phyloP scores from a whole-genome alignment of 352 stramenopile genomes.

The Globisporangium emineosum region DNA sequence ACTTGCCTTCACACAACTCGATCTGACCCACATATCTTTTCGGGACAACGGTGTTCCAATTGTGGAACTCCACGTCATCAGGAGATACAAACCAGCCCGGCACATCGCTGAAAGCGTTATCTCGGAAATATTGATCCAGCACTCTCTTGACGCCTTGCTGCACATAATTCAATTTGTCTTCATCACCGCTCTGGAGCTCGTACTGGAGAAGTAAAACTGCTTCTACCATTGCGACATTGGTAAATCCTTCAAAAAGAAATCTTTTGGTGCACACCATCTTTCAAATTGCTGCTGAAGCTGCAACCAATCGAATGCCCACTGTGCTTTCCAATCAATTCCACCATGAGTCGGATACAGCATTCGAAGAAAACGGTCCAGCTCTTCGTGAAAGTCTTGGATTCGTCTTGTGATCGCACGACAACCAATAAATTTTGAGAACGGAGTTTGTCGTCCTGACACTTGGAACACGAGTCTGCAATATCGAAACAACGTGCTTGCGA shows the following conservation, averaged over 20 bases:
- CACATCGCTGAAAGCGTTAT: not conserved
- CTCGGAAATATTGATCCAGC: not conserved
- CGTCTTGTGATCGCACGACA: too few species aligned
- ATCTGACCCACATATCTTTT: too few species aligned
- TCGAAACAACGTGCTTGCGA: not conserved
- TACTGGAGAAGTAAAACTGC: not conserved
- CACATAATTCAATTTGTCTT: too few species aligned
- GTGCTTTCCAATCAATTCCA: not conserved
- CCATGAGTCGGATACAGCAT: not conserved
- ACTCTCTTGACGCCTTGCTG: not conserved
- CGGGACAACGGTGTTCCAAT: not conserved
- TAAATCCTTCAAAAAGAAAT: not conserved
- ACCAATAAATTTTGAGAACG: not conserved
- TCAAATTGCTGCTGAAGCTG: not conserved
- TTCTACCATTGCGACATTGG: not conserved
- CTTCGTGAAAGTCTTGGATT: not conserved
- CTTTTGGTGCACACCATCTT: not conserved
- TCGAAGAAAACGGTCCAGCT: not conserved
- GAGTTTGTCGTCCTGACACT: not conserved
- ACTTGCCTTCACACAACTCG: not conserved
- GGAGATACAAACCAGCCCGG: not conserved
- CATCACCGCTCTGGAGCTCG: not conserved
- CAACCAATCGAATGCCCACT: not conserved
- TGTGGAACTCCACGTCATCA: not conserved
- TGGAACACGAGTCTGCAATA: not conserved